These are phyloP conservation scores for Lepiota subincarnata DNA, from an alignment of 768 basidiomycete species.

Conservation along the genomic window DNA sequence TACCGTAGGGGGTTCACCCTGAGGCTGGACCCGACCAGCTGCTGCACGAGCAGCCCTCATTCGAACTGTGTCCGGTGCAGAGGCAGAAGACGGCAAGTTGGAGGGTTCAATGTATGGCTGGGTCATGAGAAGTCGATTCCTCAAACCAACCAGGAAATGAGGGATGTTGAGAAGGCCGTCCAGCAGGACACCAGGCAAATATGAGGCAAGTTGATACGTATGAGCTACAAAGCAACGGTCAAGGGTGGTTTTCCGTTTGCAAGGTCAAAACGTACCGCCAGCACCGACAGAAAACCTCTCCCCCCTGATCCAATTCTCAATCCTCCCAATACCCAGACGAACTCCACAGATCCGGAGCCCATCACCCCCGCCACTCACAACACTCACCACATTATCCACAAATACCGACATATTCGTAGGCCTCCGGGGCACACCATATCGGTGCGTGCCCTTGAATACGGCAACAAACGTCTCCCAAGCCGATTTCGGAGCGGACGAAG, in stretches of 20 bases:
- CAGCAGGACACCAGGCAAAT: slow-evolving; percentile 60
- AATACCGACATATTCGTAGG: slow-evolving; percentile 57
- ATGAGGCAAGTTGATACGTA: slow-evolving; percentile 68
- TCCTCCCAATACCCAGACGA: slow-evolving; percentile 41
- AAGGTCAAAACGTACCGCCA: slow-evolving; percentile 48
- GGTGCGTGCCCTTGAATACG: slow-evolving; percentile 34
- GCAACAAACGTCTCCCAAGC: slow-evolving; percentile 25
- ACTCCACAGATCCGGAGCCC: slow-evolving; percentile 40
- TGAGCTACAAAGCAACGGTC: slow-evolving; percentile 38
- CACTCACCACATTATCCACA: slow-evolving; percentile 52
- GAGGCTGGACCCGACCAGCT: slow-evolving; percentile 3
- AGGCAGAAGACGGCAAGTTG: slow-evolving; percentile 23
- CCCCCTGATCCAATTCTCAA: slow-evolving; percentile 58
- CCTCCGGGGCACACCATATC: slow-evolving; percentile 41
- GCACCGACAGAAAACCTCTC: slow-evolving; percentile 73
- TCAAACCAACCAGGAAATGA: slow-evolving; percentile 54
- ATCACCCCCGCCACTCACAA: slow-evolving; percentile 55
- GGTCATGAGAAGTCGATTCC: slow-evolving; percentile 54
- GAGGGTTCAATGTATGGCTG: slow-evolving; percentile 41
- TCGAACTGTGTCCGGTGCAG: slow-evolving; percentile 10
- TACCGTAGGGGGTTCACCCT: slow-evolving; percentile 11
- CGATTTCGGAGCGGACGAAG: slow-evolving; percentile 21
- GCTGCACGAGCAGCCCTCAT: slow-evolving; percentile 10
- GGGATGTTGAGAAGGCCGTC: slow-evolving; percentile 67
- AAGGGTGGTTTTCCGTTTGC: slow-evolving; percentile 5